Evolutionary conservation across 441 rosid species (phyloP).

Genomic region (Corymbia citriodora): DNA sequence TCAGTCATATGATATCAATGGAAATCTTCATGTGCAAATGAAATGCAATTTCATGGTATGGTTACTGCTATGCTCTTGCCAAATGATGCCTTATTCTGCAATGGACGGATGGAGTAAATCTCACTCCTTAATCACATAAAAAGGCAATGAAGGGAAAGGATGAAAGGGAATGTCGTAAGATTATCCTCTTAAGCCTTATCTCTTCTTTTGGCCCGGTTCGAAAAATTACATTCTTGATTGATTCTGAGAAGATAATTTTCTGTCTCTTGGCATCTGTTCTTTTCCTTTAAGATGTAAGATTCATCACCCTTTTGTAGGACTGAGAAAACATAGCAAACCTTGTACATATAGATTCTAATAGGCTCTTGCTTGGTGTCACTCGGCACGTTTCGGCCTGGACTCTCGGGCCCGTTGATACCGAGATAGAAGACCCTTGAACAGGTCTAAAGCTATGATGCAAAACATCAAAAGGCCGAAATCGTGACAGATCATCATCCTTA

Average conservation of each 20-base stretch:
- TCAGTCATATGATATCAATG: neutral
- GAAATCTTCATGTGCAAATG: neutral
- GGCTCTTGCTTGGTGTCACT: neutral
- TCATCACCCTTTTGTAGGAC: neutral
- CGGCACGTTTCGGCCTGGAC: neutral
- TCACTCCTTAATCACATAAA: neutral
- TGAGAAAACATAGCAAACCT: neutral
- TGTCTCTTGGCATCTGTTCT: neutral
- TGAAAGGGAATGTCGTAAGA: neutral
- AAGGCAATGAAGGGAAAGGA: neutral
- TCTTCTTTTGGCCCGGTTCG: neutral
- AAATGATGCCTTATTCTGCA: neutral
- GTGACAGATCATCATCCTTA: neutral
- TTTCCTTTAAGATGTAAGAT: neutral
- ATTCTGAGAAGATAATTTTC: neutral
- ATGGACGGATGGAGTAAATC: neutral
- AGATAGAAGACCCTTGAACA: neutral
- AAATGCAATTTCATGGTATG: neutral
- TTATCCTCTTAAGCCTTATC: neutral
- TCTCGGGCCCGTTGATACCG: neutral
- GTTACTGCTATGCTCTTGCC: neutral
- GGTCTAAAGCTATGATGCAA: neutral
- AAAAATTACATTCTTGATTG: neutral
- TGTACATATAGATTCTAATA: neutral
- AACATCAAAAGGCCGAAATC: neutral